Percentiles rank a stretch among this genome's conserved stretches.
Evolutionary conservation across 2,329 filamentous ascomycete species (phyloP).

Genomic region (Colletotrichum plurivorum): DNA sequence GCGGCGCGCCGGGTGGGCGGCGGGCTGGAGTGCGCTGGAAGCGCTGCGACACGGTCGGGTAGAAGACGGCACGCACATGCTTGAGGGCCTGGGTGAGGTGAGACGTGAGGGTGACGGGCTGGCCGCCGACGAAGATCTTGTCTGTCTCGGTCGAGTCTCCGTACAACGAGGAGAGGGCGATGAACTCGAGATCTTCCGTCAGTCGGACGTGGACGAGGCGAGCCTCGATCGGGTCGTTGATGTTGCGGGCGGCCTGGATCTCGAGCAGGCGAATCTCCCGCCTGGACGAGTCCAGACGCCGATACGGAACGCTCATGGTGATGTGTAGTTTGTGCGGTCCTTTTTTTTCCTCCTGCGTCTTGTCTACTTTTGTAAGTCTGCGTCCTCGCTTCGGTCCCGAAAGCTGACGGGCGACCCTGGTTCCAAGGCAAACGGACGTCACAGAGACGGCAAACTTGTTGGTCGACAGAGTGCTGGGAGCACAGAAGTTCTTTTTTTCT

Average conservation of each 20-base stretch:
- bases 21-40: conserved; percentile 38
- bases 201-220: conserved; percentile 50
- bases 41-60: conserved; percentile 44
- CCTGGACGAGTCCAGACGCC: conserved; percentile 42
- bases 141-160: conserved; percentile 49
- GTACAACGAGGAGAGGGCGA: conserved; percentile 49
- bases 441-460: background rate
- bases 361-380: background rate
- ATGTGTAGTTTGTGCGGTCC: background rate
- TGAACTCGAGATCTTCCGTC: conserved; percentile 45
- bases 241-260: conserved; percentile 46
- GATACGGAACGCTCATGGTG: conserved; percentile 37
- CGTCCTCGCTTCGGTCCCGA: background rate
- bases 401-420: background rate
- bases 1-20: conserved; percentile 39
- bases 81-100: conserved; percentile 49
- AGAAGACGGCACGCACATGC: conserved; percentile 52
- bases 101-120: conserved; percentile 45
- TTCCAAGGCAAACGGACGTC: background rate
- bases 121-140: conserved; percentile 47
- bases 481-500: conserved; percentile 1
- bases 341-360: background rate
- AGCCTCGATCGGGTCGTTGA: conserved; percentile 50
- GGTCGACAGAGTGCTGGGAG: background rate
- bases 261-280: conserved; percentile 52